Percentiles rank a stretch among this genome's conserved stretches.
Evolutionary conservation across 2,329 filamentous ascomycete genomes (phyloP).

Genomic region (Plenodomus biglobosus): DNA sequence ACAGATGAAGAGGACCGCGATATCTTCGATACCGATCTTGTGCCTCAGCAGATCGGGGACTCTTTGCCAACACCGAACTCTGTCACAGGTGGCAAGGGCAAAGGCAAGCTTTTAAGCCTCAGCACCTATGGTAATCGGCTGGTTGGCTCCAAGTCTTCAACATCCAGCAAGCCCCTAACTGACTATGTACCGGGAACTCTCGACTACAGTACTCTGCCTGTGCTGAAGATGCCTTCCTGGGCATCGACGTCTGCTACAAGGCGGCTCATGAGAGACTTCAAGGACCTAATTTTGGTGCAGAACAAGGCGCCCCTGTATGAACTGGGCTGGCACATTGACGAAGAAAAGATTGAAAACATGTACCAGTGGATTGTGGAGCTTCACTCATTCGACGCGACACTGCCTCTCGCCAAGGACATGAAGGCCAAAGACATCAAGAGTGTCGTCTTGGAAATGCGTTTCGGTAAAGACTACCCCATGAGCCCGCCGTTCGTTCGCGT

Average conservation of each 20-base stretch:
- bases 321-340: conserved; percentile 82
- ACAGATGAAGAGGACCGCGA: conserved; percentile 54
- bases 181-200: conserved; percentile 70
- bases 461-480: conserved; percentile 73
- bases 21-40: conserved; percentile 42
- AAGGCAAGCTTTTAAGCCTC: conserved; percentile 27
- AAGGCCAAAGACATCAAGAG: conserved; percentile 61
- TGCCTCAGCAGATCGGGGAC: conserved; percentile 9
- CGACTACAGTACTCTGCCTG: conserved; percentile 61
- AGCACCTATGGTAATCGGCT: conserved; percentile 22
- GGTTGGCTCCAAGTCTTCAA: conserved; percentile 21
- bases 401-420: conserved; percentile 78
- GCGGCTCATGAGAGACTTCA: conserved; percentile 66
- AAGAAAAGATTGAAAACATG: conserved; percentile 66
- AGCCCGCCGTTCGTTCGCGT: conserved; percentile 83
- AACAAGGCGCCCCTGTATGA: conserved; percentile 60
- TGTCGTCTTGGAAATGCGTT: conserved; percentile 79
- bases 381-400: conserved; percentile 71
- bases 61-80: conserved; percentile 31
- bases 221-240: conserved; percentile 66
- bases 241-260: conserved; percentile 64
- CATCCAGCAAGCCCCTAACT: conserved; percentile 44
- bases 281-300: conserved; percentile 65
- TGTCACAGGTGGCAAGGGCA: conserved; percentile 20
- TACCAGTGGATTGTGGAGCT: conserved; percentile 93